Evolutionary conservation across 2,329 filamentous ascomycete species (phyloP).

Genomic region (Stemphylium vesicarium): DNA sequence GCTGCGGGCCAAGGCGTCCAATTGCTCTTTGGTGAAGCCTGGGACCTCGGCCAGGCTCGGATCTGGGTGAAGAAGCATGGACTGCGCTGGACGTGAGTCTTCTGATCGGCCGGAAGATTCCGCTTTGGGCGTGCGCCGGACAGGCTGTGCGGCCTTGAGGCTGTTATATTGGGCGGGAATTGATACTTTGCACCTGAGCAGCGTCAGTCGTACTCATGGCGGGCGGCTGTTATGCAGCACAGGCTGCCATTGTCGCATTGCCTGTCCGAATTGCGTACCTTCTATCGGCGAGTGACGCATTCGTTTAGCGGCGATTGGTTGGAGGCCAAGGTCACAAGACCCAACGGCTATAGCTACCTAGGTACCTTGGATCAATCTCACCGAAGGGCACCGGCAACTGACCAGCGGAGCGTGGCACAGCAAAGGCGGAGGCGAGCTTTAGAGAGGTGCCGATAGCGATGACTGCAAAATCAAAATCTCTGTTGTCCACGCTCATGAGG

Average conservation of each 20-base stretch:
- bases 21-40: constrained; percentile 40
- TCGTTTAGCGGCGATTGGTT: constrained; percentile 31
- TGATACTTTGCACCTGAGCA: constrained; percentile 16
- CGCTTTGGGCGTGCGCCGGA: constrained; percentile 20
- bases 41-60: constrained; percentile 42
- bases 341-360: constrained; percentile 6
- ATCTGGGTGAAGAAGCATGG: constrained; percentile 41
- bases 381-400: constrained; percentile 2
- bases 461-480: constrained; percentile 21
- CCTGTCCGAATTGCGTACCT: constrained; percentile 29
- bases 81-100: constrained; percentile 15
- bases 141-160: constrained; percentile 10
- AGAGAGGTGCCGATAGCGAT: neutral
- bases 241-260: constrained; percentile 16
- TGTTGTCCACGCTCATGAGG: constrained; percentile 15
- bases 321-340: constrained; percentile 23
- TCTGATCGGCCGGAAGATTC: constrained; percentile 26
- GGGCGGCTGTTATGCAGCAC: constrained; percentile 12
- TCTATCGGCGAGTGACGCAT: constrained; percentile 37
- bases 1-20: constrained; percentile 40
- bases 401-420: neutral
- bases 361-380: constrained; percentile 5
- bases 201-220: constrained; percentile 27
- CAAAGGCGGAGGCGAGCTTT: neutral
- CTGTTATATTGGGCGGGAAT: neutral